Evolutionary conservation across 495 filamentous ascomycete genomes (phyloP), one percentile per base, ranked within the genome.

Genomic region (Friedmanniomyces endolithicus): DNA sequence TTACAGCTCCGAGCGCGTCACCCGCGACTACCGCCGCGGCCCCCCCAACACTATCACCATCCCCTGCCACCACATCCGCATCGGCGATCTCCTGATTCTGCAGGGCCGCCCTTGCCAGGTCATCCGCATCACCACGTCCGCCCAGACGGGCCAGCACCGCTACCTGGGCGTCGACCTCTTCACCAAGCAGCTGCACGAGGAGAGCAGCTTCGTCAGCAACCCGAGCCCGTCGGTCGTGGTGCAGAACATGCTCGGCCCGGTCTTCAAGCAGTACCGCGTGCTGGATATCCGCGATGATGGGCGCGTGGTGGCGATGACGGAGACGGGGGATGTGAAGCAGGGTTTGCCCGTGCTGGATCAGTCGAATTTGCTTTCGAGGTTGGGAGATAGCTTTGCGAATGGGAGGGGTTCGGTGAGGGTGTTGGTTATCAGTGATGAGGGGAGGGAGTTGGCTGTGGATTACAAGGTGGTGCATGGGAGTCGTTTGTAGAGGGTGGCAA

Each of bases 181-280:
- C 87, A 95, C 89, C 79, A 90, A 95, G 81, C 87, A 96, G 75
- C 83, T 98, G 52, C 90, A 97, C 72, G 92, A 98, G 75, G 92
- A 98, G 84, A 94, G 89, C 48, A 89, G 84, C 70, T 96, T 96
- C 75, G 81, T 98, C 74, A 88, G 87, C 73, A 94, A 94, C 82
- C 92, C 92, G 52, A 85, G 85, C 48, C 90, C 92, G 63, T 94
- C 86, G 56, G 92, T 98, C 53, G 83, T 97, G 43, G 90, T 98
- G 67, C 92, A 98, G 83, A 97, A 90, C 75, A 96, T 98, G 87
- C 87, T 95, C 54, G 92, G 92, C 65, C 92, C 92, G 41, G 86
- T 98, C 77, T 97, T 95, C 88, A 97, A 97, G 86, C 94, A 95
- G 78, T 98, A 98, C 83, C 88, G 92, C 70, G 90, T 98, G 68